Conservation (phyloP, 352 stramenopile genomes). For the Phytophthora meadii region DNA sequence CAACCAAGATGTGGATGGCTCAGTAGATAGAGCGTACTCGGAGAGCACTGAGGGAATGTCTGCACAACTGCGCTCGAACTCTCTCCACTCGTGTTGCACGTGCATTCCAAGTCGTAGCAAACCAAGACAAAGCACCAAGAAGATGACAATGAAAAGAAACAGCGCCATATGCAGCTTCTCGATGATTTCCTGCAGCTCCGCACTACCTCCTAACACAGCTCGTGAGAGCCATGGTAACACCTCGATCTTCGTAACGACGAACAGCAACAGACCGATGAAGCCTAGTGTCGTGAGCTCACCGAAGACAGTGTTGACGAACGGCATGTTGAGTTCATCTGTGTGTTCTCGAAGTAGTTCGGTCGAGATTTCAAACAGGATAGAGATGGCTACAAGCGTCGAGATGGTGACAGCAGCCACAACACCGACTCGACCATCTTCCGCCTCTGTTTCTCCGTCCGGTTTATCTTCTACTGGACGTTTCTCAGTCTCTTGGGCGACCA, state of each 20-base stretch:
- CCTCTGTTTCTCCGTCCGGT: conserved; percentile 13
- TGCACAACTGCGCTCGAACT: conserved; percentile 65
- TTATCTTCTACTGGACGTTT: conserved; percentile 5
- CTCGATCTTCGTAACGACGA: conserved; percentile 72
- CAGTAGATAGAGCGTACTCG: conserved; percentile 63
- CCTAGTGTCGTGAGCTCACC: conserved; percentile 75
- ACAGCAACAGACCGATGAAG: conserved; percentile 73
- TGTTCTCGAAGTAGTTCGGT: conserved; percentile 53
- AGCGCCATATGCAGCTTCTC: conserved; percentile 81
- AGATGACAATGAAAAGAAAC: conserved; percentile 88
- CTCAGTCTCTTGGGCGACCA: conserved; percentile 11
- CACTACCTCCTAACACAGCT: conserved; percentile 44
- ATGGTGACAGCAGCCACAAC: conserved; percentile 62
- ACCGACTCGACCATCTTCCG: conserved; percentile 35
- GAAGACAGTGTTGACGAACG: conserved; percentile 74
- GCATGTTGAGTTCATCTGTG: conserved; percentile 77
- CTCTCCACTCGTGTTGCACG: conserved; percentile 74
- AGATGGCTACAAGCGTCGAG: conserved; percentile 64
- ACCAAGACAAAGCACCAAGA: conserved; percentile 69
- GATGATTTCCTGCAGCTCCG: conserved; percentile 75
- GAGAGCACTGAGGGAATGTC: conserved; percentile 67
- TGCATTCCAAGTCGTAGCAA: conserved; percentile 69
- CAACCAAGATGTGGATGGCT: conserved; percentile 46
- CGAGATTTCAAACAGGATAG: conserved; percentile 67
- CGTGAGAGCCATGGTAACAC: conserved; percentile 56